Evolutionary conservation across 805 yeast genomes (phyloP), one percentile per base, ranked within the genome.

Genomic region (Candida sonorensis): DNA sequence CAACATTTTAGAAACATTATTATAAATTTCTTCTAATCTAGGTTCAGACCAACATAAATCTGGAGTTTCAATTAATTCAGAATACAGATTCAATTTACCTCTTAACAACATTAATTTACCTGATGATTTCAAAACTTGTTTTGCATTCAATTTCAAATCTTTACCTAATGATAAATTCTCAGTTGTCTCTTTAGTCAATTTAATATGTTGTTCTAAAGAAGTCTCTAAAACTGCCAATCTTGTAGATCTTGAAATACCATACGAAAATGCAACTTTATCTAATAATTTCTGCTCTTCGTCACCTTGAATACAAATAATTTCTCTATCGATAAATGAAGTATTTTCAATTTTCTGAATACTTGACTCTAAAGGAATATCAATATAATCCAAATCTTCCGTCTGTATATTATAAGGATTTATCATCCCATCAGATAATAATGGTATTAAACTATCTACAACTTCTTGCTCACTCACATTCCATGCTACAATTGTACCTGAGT

Each of bases 41-140:
- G 96, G 94, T 50, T 87, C 95, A 28, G 85, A 72, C 97, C 97
- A 88, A 56, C 87, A 88, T 26, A 86, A 59, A 53, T 88, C 97
- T 0, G 97, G 97, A 0, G 94, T 85, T 46, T 87, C 96, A 19
- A 85, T 84, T 37, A 88, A 66, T 48, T 87, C 95, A 8, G 90
- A 81, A 55, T 88, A 86, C 20, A 88, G 60, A 46, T 88, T 88
- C 44, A 88, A 66, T 44, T 81, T 81, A 1, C 95, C 95, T 38
- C 97, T 63, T 10, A 88, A 62, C 26, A 84, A 60, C 42, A 88
- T 72, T 15, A 88, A 61, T 34, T 77, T 65, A 0, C 96, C 96
- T 0, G 92, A 84, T 5, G 78, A 64, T 43, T 65, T 66, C 30
- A 86, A 57, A 4, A 81, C 76, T 23, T 83, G 86, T 2, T 67